Evolutionary conservation across 75 land plant genomes (phyloP).

Genomic region (Larix kaempferi): DNA sequence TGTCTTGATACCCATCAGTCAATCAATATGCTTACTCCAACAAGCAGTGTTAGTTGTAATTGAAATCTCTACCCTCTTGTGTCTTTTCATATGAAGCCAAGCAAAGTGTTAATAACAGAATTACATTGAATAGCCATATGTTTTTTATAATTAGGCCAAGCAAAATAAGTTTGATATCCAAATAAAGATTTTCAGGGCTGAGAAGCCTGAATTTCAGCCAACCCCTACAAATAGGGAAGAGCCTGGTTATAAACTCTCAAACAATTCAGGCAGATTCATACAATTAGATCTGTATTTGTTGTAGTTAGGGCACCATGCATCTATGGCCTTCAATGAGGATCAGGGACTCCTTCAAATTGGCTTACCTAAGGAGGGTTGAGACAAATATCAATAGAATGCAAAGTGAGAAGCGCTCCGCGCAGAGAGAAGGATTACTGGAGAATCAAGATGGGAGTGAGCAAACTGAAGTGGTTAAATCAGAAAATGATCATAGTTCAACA

Average conservation of each 20-base stretch:
- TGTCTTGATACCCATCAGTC: too few relatives aligned
- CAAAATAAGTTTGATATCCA: neutral
- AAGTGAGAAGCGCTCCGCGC: constrained; percentile 1
- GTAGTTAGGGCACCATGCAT: constrained; percentile 4
- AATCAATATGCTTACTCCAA: too few relatives aligned
- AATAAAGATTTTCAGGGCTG: neutral
- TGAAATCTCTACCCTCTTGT: too few relatives aligned
- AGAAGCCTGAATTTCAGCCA: too few relatives aligned
- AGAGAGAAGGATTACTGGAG: neutral
- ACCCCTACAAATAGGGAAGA: neutral
- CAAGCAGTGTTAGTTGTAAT: too few relatives aligned
- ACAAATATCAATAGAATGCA: constrained; percentile 1
- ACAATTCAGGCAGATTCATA: neutral
- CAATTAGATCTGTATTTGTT: neutral
- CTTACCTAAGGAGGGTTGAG: neutral
- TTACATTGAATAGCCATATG: neutral
- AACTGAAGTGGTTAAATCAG: neutral
- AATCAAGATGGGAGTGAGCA: neutral
- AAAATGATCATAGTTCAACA: neutral
- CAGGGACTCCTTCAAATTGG: neutral
- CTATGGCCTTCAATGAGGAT: constrained; percentile 7
- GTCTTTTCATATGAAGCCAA: neutral
- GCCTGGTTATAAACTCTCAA: neutral
- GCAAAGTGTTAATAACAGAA: neutral
- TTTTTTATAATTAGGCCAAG: neutral